Percentiles rank a stretch among this genome's conserved stretches.
These are phyloP conservation scores for Lasiosphaeria miniovina DNA, from an alignment of 495 filamentous ascomycete genomes.

Conservation along the genomic window DNA sequence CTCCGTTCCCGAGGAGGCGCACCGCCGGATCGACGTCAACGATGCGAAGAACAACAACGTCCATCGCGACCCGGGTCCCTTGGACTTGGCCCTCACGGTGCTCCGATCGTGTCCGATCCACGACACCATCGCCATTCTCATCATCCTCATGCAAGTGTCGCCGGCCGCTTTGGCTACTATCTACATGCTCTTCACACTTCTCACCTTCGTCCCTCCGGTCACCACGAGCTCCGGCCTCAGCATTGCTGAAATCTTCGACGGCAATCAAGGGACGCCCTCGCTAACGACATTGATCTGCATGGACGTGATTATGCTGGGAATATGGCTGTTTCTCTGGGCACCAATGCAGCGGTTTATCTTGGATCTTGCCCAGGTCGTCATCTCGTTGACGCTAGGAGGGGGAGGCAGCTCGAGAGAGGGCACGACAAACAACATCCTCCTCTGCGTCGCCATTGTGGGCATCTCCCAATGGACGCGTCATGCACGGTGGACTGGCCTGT, in stretches of 20 bases:
- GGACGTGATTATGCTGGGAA: slow-evolving; percentile 73
- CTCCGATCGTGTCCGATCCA: slow-evolving; percentile 85
- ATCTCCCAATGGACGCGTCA: slow-evolving; percentile 60
- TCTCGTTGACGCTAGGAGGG: slow-evolving; percentile 88
- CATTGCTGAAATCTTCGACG: slow-evolving; percentile 52
- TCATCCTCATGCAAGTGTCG: slow-evolving; percentile 94
- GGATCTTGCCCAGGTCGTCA: slow-evolving; percentile 94
- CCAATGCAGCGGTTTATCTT: slow-evolving; percentile 84
- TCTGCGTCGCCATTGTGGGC: slow-evolving; percentile 82
- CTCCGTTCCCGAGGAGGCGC: slow-evolving; percentile 44
- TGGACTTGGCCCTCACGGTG: slow-evolving; percentile 78
- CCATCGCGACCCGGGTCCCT: slow-evolving; percentile 58
- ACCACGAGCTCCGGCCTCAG: slow-evolving; percentile 52
- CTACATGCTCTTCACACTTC: slow-evolving; percentile 87
- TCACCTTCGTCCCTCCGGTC: slow-evolving; percentile 87
- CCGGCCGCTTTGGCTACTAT: slow-evolving; percentile 85
- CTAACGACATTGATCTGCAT: slow-evolving; percentile 76
- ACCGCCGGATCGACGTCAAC: slow-evolving; percentile 62
- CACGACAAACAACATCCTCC: slow-evolving; percentile 65
- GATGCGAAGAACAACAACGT: slow-evolving; percentile 64
- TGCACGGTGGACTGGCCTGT: slow-evolving; percentile 45
- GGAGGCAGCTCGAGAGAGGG: slow-evolving; percentile 74
- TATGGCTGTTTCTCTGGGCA: slow-evolving; percentile 89
- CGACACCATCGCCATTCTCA: slow-evolving; percentile 96
- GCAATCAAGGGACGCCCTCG: slow-evolving; percentile 61